Evolutionary conservation across 2,329 filamentous ascomycete genomes (phyloP).

Genomic region (Microdochium trichocladiopsis): DNA sequence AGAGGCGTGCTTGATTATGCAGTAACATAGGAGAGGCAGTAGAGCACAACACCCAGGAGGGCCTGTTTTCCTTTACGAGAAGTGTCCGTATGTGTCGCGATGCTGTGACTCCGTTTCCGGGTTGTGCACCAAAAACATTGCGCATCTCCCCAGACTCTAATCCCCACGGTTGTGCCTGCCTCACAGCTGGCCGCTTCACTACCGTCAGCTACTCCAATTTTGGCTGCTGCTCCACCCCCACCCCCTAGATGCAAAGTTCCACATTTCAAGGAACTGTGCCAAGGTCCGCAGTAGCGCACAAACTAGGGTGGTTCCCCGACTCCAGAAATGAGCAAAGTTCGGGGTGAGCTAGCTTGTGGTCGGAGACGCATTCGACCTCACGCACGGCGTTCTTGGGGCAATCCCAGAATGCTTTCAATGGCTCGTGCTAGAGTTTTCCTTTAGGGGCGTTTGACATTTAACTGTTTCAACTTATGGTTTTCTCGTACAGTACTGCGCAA

Average conservation of each 20-base stretch:
- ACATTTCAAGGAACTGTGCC: neutral
- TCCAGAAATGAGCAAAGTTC: neutral
- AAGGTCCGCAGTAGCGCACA: neutral
- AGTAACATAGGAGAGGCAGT: neutral
- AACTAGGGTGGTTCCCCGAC: neutral
- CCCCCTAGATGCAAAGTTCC: neutral
- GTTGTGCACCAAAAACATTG: neutral
- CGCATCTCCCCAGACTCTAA: neutral
- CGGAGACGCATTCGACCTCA: neutral
- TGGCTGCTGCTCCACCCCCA: neutral
- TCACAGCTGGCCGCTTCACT: neutral
- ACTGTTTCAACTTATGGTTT: neutral
- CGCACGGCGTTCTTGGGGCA: neutral
- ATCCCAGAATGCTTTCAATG: neutral
- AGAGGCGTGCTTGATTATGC: neutral
- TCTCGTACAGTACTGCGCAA: neutral
- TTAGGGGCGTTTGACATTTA: neutral
- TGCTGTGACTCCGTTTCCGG: neutral
- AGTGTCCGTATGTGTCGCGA: neutral
- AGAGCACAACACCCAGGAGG: neutral
- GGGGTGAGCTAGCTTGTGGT: neutral
- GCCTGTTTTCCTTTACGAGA: neutral
- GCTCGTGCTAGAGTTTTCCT: neutral
- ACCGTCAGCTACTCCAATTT: neutral
- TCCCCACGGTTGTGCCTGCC: neutral